Percentiles rank a stretch among this genome's conserved stretches.
Evolutionary conservation across 371 early-diverging fungal genomes (phyloP).

Genomic region (Mortierella sp.): DNA sequence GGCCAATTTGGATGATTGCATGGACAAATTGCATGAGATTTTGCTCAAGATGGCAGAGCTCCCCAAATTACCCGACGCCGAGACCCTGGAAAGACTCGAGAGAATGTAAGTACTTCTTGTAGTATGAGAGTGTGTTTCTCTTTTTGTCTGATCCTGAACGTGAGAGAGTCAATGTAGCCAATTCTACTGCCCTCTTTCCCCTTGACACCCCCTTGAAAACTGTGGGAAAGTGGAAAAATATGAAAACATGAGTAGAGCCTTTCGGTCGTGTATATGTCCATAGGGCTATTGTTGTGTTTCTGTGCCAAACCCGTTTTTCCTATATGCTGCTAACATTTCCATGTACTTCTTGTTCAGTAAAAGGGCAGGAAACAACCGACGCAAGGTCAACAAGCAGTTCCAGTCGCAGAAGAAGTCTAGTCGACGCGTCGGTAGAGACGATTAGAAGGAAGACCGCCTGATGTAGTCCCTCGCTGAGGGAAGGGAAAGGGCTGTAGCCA

Average conservation of each 20-base stretch:
- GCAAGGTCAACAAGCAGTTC: conserved; percentile 65
- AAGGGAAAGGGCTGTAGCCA: background rate
- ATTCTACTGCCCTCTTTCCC: background rate
- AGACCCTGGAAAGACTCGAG: conserved; percentile 71
- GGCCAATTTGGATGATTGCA: conserved; percentile 86
- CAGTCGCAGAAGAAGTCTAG: conserved; percentile 66
- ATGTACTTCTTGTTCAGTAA: conserved; percentile 47
- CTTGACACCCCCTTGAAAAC: background rate
- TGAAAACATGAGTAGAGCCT: background rate
- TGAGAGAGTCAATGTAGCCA: background rate
- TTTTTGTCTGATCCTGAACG: background rate
- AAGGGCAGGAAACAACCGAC: conserved; percentile 63
- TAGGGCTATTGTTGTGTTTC: background rate
- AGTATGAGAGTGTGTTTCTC: background rate
- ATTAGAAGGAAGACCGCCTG: conserved; percentile 29
- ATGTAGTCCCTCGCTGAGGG: background rate
- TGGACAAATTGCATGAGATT: conserved; percentile 77
- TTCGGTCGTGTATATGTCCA: background rate
- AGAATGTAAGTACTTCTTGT: conserved; percentile 65
- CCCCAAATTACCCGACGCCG: conserved; percentile 79
- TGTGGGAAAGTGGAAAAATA: background rate
- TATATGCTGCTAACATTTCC: background rate
- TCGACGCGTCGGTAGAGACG: conserved; percentile 61
- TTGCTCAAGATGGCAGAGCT: conserved; percentile 78
- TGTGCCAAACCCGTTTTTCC: conserved; percentile 10